phyloP scores from a whole-genome alignment of 257 asterid species.

The Plantago ovata region DNA sequence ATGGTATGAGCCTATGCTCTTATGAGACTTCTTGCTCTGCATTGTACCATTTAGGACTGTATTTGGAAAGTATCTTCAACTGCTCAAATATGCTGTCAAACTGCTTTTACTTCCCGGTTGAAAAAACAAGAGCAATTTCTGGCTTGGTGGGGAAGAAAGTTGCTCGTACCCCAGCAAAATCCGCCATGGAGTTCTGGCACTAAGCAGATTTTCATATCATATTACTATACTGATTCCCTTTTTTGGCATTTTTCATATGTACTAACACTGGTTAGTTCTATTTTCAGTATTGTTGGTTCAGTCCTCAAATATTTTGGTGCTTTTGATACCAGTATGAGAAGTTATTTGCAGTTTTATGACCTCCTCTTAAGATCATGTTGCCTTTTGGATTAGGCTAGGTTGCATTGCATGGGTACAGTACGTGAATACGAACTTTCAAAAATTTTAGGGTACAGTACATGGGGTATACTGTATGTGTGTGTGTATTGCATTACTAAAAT shows the following conservation, averaged over 20 bases:
- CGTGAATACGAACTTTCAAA: no score
- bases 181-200: conserved; percentile 83
- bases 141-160: conserved; percentile 51
- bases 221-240: neutral
- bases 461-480: no score
- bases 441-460: no score
- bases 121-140: conserved; percentile 39
- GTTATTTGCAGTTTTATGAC: neutral
- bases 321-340: conserved; percentile 11
- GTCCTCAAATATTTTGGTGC: conserved; percentile 3
- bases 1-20: neutral
- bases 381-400: conserved; percentile 2
- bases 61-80: conserved; percentile 80
- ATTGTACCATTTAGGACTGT: conserved; percentile 62
- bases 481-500: no score
- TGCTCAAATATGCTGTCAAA: conserved; percentile 52
- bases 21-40: conserved; percentile 12
- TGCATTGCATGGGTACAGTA: no score
- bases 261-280: neutral
- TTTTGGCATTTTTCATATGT: neutral
- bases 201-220: conserved; percentile 52
- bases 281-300: conserved; percentile 12
- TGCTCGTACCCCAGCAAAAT: conserved; percentile 62
- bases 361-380: conserved; percentile 13
- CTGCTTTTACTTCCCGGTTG: no score